Base-by-base conservation (phyloP, 2,329 filamentous ascomycete genomes). In the Ceratocystis destructans region DNA sequence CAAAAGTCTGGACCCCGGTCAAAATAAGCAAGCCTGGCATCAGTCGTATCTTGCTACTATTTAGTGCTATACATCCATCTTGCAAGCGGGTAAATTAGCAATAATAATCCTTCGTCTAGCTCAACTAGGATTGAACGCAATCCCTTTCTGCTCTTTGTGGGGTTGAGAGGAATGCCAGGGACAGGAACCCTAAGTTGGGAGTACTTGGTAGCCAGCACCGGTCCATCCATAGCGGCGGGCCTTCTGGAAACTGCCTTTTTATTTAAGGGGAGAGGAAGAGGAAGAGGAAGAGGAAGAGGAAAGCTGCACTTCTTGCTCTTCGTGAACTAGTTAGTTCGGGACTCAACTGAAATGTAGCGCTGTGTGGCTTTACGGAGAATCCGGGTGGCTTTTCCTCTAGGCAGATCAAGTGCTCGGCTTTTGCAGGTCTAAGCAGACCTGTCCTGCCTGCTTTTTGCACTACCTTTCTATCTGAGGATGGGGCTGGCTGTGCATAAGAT, bases 341-440 rank as follows among this genome's bases (percentile, higher is more conserved):
- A 46, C 46, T 55, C 48, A 64, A 53, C 31, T 45, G 65, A 62
- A 62, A 50, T 4, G 41, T 44, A 50, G 33, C 46, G 44, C 33
- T 45, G 57, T 44, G 65, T 48, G 62, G 50, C 61, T 48, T 46
- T 4, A 33, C 61, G 48, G 31, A 50, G 65, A 45, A 44, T 61
- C 15, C 63, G 31, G 37, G 12, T 55, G 55, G 55, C 55, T 59
- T 20, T 57, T 59, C 3, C 48, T 33, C 2, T 8, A 8, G 37
- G 55, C 17, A 31, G 28, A 33, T 59, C 55, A 22, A 53, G 20
- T 10, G 37, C 37, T 41, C 37, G 37, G 8, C 2, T 4, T 15
- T 41, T 41, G 37, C 37, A 41, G 37, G 37, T 5, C 10, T 41
- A 41, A 5, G 48, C 8, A 48, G 46, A 8, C 8, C 20, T 48